phyloP scores from a whole-genome alignment of 2,329 filamentous ascomycete genomes.

The Neonectria magnoliae region DNA sequence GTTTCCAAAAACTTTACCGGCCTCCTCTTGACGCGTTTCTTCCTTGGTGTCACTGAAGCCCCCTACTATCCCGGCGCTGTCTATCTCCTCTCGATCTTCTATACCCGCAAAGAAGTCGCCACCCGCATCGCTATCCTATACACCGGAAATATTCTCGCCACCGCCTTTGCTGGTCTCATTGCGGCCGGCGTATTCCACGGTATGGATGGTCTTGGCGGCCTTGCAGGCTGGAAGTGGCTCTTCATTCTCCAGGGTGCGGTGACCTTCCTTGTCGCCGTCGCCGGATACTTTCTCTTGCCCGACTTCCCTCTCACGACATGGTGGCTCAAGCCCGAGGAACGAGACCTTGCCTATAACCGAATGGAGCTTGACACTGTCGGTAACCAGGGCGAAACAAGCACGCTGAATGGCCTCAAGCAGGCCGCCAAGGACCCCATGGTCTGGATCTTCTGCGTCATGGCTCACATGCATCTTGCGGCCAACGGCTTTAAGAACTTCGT shows the following conservation, averaged over 20 bases:
- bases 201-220: constrained; percentile 39
- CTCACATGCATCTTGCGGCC: constrained; percentile 61
- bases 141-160: constrained; percentile 50
- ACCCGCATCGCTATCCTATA: constrained; percentile 57
- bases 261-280: constrained; percentile 42
- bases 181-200: constrained; percentile 54
- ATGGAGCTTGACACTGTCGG: constrained; percentile 59
- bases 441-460: constrained; percentile 61
- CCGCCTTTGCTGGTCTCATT: constrained; percentile 56
- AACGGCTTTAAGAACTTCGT: constrained; percentile 55
- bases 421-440: constrained; percentile 57
- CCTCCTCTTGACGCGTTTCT: constrained; percentile 59
- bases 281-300: constrained; percentile 44
- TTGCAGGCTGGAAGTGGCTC: constrained; percentile 53
- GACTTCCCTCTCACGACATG: constrained; percentile 56
- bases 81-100: constrained; percentile 62
- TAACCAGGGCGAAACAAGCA: constrained; percentile 52
- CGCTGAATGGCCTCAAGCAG: constrained; percentile 54
- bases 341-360: constrained; percentile 53
- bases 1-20: constrained; percentile 59
- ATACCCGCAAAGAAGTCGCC: constrained; percentile 61
- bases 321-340: constrained; percentile 56
- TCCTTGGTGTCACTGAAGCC: constrained; percentile 54
- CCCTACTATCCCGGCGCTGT: constrained; percentile 51
- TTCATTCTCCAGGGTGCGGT: constrained; percentile 73